Evolutionary conservation across 768 basidiomycete species (phyloP).

Genomic region (Inosperma sp.): DNA sequence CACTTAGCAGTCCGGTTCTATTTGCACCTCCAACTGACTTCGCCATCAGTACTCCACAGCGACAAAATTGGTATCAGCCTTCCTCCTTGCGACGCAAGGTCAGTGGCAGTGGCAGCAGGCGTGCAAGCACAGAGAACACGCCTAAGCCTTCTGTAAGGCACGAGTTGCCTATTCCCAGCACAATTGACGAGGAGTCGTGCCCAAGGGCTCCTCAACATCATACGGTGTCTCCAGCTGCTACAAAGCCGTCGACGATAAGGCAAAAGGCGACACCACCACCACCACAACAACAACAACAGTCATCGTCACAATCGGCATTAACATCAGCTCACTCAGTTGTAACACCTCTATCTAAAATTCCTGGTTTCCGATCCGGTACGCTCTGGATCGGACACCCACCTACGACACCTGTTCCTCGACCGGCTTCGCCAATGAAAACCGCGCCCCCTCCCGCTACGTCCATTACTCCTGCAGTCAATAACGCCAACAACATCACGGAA

Average conservation of each 20-base stretch:
- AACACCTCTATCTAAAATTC: background rate
- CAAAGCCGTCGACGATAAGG: too few relatives aligned
- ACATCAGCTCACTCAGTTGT: too few relatives aligned
- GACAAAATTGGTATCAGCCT: conserved; percentile 36
- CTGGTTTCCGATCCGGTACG: conserved; percentile 27
- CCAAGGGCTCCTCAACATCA: too few relatives aligned
- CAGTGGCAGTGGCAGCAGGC: too few relatives aligned
- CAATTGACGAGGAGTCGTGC: too few relatives aligned
- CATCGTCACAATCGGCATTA: too few relatives aligned
- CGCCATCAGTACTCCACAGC: conserved; percentile 21
- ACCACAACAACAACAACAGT: too few relatives aligned
- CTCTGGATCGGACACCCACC: conserved; percentile 19
- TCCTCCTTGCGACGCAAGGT: background rate
- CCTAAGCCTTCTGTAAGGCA: too few relatives aligned
- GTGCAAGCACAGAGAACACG: too few relatives aligned
- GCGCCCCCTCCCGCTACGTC: background rate
- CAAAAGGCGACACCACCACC: too few relatives aligned
- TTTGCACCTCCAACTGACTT: conserved; percentile 15
- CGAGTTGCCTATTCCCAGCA: too few relatives aligned
- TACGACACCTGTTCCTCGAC: background rate
- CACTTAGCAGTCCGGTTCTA: conserved; percentile 9
- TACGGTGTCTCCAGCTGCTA: too few relatives aligned
- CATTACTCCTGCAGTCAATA: background rate
- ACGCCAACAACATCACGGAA: background rate
- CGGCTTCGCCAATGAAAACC: background rate